Evolutionary conservation across 306 rosid genomes (phyloP), one percentile per base, ranked within the genome.

Genomic region (Trifolium subterraneum): DNA sequence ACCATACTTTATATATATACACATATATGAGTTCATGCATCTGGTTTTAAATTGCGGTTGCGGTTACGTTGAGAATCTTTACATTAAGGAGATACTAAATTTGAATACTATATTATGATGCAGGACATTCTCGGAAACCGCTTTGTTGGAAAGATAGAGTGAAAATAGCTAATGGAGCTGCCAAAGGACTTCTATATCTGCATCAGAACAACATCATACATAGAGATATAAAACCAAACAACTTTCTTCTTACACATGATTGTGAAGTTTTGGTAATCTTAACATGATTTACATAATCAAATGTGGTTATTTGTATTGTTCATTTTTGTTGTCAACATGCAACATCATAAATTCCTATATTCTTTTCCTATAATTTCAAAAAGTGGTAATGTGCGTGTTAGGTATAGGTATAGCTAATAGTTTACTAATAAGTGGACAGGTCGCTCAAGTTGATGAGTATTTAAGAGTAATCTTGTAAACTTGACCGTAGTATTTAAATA

Each of bases 231-330:
- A 90, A 88, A 31, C 85, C 94, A 44, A 92, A 84, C 79, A 92
- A 92, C 84, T 86, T 92, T 60, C 98, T 92, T 39, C 74, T 92
- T 15, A 90, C 96, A n/a, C 96, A 90, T 79, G 94, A 90, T 45
- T 52, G 74, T 42, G 86, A 90, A 80, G 76, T 83, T 2, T 31
- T 87, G 92, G 96, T 90, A 88, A 81, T 7, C 33, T 70, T 19
- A 51, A 25, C 15, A 16, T 44, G 15, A 15, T 38, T 64, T 44
- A 61, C 22, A 54, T 10, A 54, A 19, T 54, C 60, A 54, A 1
- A 54, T 54, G 29, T 10, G 3, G 60, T 20, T 54, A 54, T 20
- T 20, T 18, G 27, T 8, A 3, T 3, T 23, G 31, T 12, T 23
- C 16, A 8, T 8, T 52, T 52, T 52, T 8, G 13, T 52, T n/a